phyloP scores from a whole-genome alignment of 371 early-diverging fungal genomes.

The Scutellospora calospora region DNA sequence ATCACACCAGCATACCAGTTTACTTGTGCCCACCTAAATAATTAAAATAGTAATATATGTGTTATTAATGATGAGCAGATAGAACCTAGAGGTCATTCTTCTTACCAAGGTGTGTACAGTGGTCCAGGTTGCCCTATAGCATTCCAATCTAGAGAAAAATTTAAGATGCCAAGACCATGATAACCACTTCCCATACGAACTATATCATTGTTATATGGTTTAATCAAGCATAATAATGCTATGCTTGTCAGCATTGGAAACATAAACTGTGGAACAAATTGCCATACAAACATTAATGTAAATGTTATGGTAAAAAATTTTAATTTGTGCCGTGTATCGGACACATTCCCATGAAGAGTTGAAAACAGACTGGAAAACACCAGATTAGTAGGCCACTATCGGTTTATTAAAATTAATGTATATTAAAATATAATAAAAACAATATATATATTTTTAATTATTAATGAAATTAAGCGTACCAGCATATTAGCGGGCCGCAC shows the following conservation, averaged over 20 bases:
- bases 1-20: conserved; percentile 40
- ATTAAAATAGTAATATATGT: neutral
- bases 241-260: conserved; percentile 62
- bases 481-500: conserved; percentile 42
- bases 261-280: conserved; percentile 68
- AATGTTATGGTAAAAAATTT: conserved; percentile 57
- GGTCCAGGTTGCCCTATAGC: conserved; percentile 50
- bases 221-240: conserved; percentile 54
- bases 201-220: conserved; percentile 61
- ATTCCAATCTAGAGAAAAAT: conserved; percentile 54
- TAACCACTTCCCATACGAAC: conserved; percentile 65
- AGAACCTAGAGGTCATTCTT: neutral
- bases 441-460: neutral
- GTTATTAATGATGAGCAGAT: neutral
- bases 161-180: conserved; percentile 51
- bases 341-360: conserved; percentile 55
- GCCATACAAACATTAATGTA: conserved; percentile 56
- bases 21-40: conserved; percentile 31
- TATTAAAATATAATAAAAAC: neutral
- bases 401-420: neutral
- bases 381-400: conserved; percentile 72
- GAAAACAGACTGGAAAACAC: conserved; percentile 68
- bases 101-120: conserved; percentile 55
- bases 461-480: neutral
- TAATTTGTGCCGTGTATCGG: conserved; percentile 47